Base-by-base conservation (phyloP, 2,329 filamentous ascomycete genomes). In the Dothideomycetes sp. region DNA sequence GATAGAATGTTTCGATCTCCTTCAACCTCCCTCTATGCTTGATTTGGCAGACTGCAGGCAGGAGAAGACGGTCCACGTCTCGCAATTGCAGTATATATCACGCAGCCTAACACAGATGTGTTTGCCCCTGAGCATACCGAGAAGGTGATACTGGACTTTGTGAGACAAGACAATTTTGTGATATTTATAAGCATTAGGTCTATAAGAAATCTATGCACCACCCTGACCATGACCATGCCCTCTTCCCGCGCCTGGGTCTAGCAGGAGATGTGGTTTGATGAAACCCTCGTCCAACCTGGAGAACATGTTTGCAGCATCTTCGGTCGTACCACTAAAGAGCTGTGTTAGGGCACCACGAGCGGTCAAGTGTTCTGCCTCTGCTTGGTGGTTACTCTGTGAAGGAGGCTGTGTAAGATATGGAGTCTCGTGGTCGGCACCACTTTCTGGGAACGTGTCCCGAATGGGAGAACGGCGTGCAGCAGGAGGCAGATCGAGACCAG, bases 251-350 rank as follows among this genome's bases (percentile, higher is more conserved):
- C 52, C 50, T 1, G 62, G 82, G 62, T 95, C 88, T 15, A 96
- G 72, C 48, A 96, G 62, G 40, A 96, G 64, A 56, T 81, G 84
- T 14, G 89, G 89, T 68, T 96, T 96, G 61, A 96, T 88, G 59
- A 87, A 95, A 45, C 88, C 86, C 61, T 98, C 91, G 58, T 98
- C 91, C 44, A 98, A 67, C 62, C 94, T 88, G 49, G 79, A 80
- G 61, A 98, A 94, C 64, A 93, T 77, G 34, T 83, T 86, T 8
- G 84, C 83, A 33, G 93, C 87, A 58, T 98, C 91, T 37, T 94
- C 86, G 1, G 82, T 75, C 12, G 82, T 73, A 1, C 78, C 77
- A 18, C 74, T 84, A 49, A 94, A 78, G 7, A 98, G 68, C 55
- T 89, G 83, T 41, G 79, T 78, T 43, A 95, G 77, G 0, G 87